Evolutionary conservation across 176 grass and related monocot species (phyloP).

Genomic region (Ampelocalamus luodianensis): DNA sequence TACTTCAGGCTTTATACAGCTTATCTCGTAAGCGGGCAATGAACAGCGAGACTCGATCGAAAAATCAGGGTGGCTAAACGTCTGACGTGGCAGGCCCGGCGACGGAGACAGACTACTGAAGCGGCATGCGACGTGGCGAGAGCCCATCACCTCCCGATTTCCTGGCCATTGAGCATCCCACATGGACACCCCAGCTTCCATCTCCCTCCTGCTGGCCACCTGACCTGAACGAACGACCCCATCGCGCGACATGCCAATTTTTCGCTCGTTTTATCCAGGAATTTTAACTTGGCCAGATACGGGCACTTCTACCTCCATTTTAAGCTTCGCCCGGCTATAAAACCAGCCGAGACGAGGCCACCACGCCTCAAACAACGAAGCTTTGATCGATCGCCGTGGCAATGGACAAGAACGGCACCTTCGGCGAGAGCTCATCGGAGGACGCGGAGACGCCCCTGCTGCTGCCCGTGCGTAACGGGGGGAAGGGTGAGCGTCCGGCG

Average conservation of each 20-base stretch:
- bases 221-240: background rate
- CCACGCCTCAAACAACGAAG: background rate
- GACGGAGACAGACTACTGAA: background rate
- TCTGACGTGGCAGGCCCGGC: background rate
- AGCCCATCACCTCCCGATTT: background rate
- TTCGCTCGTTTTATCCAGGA: background rate
- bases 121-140: background rate
- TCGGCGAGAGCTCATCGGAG: constrained; percentile 35
- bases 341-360: background rate
- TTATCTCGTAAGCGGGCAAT: background rate
- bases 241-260: background rate
- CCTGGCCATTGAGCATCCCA: constrained; percentile 17
- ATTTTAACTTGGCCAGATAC: background rate
- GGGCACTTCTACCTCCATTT: background rate
- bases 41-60: no score
- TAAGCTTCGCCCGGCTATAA: constrained; percentile 19
- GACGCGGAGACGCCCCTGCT: constrained; percentile 59
- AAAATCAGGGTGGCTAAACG: no score
- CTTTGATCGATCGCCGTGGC: background rate
- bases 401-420: constrained; percentile 25
- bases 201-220: background rate
- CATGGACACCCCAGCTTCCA: background rate
- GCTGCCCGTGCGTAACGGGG: background rate
- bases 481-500: background rate
- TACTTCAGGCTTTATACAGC: background rate